phyloP scores from a whole-genome alignment of 805 yeast species.

The Starmerella riodocensis region DNA sequence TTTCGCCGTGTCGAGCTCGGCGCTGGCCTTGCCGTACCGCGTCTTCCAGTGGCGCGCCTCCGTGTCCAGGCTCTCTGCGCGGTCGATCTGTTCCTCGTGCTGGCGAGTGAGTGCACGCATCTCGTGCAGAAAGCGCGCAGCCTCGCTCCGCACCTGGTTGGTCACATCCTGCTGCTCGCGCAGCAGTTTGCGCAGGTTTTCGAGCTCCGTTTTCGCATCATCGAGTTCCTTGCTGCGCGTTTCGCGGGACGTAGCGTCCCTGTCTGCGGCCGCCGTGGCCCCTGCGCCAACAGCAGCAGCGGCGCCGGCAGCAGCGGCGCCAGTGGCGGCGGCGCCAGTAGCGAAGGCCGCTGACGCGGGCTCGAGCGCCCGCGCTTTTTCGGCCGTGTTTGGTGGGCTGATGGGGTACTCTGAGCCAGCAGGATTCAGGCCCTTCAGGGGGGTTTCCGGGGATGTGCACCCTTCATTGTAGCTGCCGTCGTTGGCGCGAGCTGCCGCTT shows the following conservation, averaged over 20 bases:
- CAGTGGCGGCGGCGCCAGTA: too few species aligned
- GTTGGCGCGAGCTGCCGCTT: too few species aligned
- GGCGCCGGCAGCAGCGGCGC: too few species aligned
- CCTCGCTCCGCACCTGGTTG: conserved; percentile 30
- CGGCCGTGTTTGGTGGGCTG: neutral
- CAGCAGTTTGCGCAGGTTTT: too few species aligned
- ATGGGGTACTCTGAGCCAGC: too few species aligned
- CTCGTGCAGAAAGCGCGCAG: conserved; percentile 27
- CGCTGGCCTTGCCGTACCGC: conserved; percentile 23
- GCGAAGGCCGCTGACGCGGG: neutral
- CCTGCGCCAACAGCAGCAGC: too few species aligned
- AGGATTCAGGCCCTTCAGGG: too few species aligned
- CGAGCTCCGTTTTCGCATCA: conserved; percentile 15
- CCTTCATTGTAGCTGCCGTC: too few species aligned
- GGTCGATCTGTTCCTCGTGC: conserved; percentile 19
- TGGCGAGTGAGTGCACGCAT: conserved; percentile 29
- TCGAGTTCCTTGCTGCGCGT: conserved; percentile 8
- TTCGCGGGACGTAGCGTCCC: too few species aligned
- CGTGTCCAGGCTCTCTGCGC: conserved; percentile 23
- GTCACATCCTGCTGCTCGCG: conserved; percentile 26
- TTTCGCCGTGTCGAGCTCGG: conserved; percentile 22
- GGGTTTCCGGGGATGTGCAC: too few species aligned
- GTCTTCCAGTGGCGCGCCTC: conserved; percentile 29
- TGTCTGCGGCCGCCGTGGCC: neutral
- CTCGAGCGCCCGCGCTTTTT: neutral